Evolutionary conservation across 345 rosid species (phyloP).

Genomic region (Populus tremula): DNA sequence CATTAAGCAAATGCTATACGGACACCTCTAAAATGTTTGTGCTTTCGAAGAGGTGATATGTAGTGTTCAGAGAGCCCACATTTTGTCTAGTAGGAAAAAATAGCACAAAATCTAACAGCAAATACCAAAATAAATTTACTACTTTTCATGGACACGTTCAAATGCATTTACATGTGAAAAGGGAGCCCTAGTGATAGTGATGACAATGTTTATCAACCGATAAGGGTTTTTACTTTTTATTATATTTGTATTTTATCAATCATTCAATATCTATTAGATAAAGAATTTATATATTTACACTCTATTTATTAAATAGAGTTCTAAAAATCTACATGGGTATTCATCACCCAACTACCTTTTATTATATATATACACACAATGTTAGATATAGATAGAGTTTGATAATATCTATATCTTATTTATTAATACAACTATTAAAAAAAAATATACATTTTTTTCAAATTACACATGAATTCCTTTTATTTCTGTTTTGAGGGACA

Average conservation of each 20-base stretch:
- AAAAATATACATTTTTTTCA: too few relatives aligned
- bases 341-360: too few relatives aligned
- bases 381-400: too few relatives aligned
- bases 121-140: slow-evolving; percentile 45
- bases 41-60: not conserved
- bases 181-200: slow-evolving; percentile 1
- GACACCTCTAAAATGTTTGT: not conserved
- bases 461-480: too few relatives aligned
- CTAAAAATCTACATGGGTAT: too few relatives aligned
- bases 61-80: slow-evolving; percentile 17
- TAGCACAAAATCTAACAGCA: slow-evolving; percentile 36
- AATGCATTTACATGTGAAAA: slow-evolving; percentile 29
- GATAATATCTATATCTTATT: too few relatives aligned
- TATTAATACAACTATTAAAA: too few relatives aligned
- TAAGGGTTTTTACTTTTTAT: too few relatives aligned
- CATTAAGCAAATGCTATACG: slow-evolving; percentile 5
- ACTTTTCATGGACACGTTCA: slow-evolving; percentile 44
- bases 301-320: too few relatives aligned
- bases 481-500: not conserved
- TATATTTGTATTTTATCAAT: not conserved
- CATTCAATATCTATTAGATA: not conserved
- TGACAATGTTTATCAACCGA: too few relatives aligned
- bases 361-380: too few relatives aligned
- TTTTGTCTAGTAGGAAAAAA: slow-evolving; percentile 24
- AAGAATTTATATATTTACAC: too few relatives aligned